Base-by-base conservation (phyloP, 768 basidiomycete genomes). In the Dendrothele bispora region DNA sequence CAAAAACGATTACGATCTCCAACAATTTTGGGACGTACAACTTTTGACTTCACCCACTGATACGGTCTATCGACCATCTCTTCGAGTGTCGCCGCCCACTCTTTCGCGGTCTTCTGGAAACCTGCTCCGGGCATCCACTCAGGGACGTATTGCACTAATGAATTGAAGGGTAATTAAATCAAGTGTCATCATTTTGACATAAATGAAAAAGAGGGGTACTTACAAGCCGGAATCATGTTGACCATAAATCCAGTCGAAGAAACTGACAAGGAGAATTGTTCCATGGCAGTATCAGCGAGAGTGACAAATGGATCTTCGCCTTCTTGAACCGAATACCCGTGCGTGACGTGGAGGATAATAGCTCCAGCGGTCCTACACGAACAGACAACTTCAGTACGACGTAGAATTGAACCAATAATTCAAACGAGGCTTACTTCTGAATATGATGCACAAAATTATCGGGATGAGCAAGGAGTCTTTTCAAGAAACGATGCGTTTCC, bases 61-160 rank as follows among this genome's bases (percentile, higher is more conserved):
- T 75, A 69, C 2, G 80, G 80, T 5, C 61, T 57, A 22, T 80
- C 72, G 7, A 71, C 71, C 75, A 79, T 72, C 21, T 65, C 63
- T 15, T 64, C 50, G 7, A 77, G 61, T 2, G 70, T 71, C 21
- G 54, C 54, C 6, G 68, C 67, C 74, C 78, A 80, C 46, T 66
- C 62, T 35, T 60, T 67, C 0, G 79, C 81, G 18, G 63, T 72
- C 38, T 56, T 51, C 56, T 82, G 72, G 67, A 83, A 83, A 0
- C 64, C 64, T 7, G 77, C 77, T 4, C 82, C 82, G 3, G 82
- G 82, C 50, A 82, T 71, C 82, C 82, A 83, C 15, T 67, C 62
- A n/a, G 79, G 78, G 34, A 79, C 43, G 44, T 75, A 58, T 30
- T 66, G 65, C 44, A 80, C 79, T 82, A 38, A n/a, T n/a, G n/a